Percentiles rank a stretch among this genome's conserved stretches.
Evolutionary conservation across 1,284 basidiomycete genomes (phyloP).

Genomic region (Ceratobasidium sp.): DNA sequence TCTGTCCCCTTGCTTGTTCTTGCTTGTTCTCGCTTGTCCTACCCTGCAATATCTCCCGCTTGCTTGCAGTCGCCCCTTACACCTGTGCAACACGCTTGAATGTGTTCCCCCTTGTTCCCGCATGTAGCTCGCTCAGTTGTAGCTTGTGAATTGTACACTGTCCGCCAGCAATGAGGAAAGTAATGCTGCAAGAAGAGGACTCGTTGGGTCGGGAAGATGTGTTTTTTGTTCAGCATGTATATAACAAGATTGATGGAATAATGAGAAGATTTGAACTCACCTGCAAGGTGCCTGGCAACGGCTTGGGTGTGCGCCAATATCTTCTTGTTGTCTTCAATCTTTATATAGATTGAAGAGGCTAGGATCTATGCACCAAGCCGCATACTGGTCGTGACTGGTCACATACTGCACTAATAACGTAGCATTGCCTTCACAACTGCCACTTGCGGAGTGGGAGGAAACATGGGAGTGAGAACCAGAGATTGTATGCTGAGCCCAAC

Average conservation of each 20-base stretch:
- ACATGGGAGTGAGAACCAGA: neutral
- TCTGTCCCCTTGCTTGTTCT: too few species aligned
- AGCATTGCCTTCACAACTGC: neutral
- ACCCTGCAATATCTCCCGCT: too few species aligned
- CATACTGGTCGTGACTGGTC: neutral
- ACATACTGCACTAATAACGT: neutral
- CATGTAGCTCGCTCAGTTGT: too few species aligned
- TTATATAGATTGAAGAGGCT: neutral
- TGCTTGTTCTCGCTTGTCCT: too few species aligned
- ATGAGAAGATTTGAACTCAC: neutral
- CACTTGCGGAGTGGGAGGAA: neutral
- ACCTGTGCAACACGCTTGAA: too few species aligned
- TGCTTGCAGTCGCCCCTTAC: too few species aligned
- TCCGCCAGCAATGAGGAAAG: too few species aligned
- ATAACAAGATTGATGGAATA: too few species aligned
- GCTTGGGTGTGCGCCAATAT: neutral
- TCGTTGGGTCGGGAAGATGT: too few species aligned
- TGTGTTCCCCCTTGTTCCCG: too few species aligned
- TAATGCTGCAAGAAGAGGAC: neutral
- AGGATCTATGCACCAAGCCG: neutral
- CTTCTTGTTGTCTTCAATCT: neutral
- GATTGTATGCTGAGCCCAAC: neutral
- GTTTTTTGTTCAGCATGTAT: too few species aligned
- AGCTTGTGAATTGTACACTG: too few species aligned
- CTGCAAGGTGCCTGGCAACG: neutral